Base-by-base conservation (phyloP, 257 asterid species). In the Oldenlandia corymbosa region DNA sequence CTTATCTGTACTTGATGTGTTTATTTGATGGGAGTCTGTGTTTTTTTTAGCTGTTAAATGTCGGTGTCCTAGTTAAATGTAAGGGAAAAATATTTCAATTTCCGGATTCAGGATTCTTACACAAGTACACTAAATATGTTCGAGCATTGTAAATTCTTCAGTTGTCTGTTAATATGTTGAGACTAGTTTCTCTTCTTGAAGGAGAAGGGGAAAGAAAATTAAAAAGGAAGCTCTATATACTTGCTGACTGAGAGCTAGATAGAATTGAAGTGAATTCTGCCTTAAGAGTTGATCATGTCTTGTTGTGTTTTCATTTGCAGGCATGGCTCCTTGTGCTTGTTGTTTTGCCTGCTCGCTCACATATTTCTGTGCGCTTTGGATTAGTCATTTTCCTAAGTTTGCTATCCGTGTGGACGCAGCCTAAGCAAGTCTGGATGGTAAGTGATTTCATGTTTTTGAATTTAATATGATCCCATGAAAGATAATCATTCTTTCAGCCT, bases 341-440 rank as follows among this genome's bases (percentile, higher is more conserved):
- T 73, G 63, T 92, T 72, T 68, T 92, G 75, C 99, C 99, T 43
- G 99, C 99, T 66, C 83, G 81, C 71, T 78, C 95, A 10, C 77
- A 76, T 37, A 67, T 77, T 41, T 49, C 64, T 31, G 71, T 85
- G 69, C 96, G 99, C 46, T 64, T 87, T 30, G 91, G 91, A 37
- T 72, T 92, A 37, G 95, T 92, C 24, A 62, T 66, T 48, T 85
- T 68, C 71, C 85, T 92, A 39, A 79, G 90, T 55, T 27, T 84
- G 53, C 68, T 89, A 62, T 87, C 97, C 4, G 34, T 89, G 27
- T 73, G 80, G 83, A 77, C 79, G 72, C 97, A 87, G 83, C 99
- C 99, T 50, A 68, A 74, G 21, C 94, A 85, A 64, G 95, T 85
- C 68, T 92, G 99, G 99, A 75, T 83, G 97, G 99, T 92, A 79